phyloP scores from a whole-genome alignment of 2,329 filamentous ascomycete genomes.

The Bimuria novae-zelandiae region DNA sequence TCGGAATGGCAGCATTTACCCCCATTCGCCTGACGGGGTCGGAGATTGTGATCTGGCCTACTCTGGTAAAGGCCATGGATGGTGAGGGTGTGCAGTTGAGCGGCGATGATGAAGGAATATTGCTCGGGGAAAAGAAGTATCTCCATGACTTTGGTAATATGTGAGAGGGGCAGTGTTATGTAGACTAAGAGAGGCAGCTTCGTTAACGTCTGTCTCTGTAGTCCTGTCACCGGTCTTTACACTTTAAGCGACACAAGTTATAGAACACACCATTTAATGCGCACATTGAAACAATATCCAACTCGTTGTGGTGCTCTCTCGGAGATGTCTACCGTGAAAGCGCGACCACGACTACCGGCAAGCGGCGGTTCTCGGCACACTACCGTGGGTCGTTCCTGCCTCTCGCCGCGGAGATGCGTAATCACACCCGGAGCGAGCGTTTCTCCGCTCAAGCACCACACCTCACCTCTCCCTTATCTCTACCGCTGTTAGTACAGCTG shows the following conservation, averaged over 20 bases:
- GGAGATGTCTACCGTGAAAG: no score
- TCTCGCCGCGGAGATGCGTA: conserved; percentile 5
- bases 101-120: not conserved
- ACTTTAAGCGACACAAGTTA: no score
- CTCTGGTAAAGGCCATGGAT: conserved; percentile 13
- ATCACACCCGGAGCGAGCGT: conserved; percentile 4
- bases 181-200: no score
- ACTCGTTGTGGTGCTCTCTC: no score
- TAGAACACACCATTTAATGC: no score
- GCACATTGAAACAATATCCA: no score
- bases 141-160: conserved; percentile 8
- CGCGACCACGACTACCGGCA: not conserved
- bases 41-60: conserved; percentile 17
- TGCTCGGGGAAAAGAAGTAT: conserved; percentile 13
- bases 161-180: no score
- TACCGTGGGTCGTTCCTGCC: not conserved
- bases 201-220: no score
- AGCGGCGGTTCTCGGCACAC: not conserved
- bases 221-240: no score
- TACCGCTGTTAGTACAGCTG: not conserved
- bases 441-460: conserved; percentile 6
- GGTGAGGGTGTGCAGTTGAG: conserved; percentile 12
- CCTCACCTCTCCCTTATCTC: conserved; percentile 4
- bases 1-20: not conserved
- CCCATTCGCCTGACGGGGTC: not conserved